Conservation (phyloP, 176 grass and related monocot species). For the Oryza nivara region DNA sequence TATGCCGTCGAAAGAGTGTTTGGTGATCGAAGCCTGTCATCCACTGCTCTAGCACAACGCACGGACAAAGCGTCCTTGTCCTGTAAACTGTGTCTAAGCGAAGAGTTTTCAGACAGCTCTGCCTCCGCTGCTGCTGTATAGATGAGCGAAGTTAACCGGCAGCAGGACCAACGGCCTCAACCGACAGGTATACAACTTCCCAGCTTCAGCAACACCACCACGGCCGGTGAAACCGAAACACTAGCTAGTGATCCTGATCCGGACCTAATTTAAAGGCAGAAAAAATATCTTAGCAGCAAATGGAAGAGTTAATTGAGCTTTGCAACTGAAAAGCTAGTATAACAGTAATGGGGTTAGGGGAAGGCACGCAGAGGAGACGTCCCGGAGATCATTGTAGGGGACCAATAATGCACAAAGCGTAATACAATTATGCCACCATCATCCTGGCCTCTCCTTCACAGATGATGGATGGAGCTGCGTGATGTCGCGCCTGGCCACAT, state of each 20-base stretch:
- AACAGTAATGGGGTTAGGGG: neutral
- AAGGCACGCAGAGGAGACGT: neutral
- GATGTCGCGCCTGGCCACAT: neutral
- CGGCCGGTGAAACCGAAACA: neutral
- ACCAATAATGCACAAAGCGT: conserved; percentile 2
- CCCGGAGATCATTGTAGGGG: neutral
- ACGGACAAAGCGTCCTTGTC: conserved; percentile 9
- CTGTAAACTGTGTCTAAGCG: neutral
- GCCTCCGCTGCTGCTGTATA: neutral
- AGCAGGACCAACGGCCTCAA: conserved; percentile 18
- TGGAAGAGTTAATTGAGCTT: neutral
- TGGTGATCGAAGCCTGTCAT: conserved; percentile 25
- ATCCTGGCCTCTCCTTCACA: neutral
- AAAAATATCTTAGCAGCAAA: neutral
- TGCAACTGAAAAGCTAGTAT: neutral
- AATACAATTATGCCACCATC: conserved; percentile 8
- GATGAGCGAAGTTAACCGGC: neutral
- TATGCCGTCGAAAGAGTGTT: neutral
- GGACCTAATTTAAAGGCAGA: neutral
- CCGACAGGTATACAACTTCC: neutral
- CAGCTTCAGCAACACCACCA: neutral
- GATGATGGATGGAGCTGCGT: neutral
- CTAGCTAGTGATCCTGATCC: neutral
- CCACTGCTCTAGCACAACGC: neutral
- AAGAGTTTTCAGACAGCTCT: neutral